A percentile compares a stretch with the other conserved stretches of the same genome.
Evolutionary conservation across 495 filamentous ascomycete genomes (phyloP).

Genomic region (Penicillium paradoxum): DNA sequence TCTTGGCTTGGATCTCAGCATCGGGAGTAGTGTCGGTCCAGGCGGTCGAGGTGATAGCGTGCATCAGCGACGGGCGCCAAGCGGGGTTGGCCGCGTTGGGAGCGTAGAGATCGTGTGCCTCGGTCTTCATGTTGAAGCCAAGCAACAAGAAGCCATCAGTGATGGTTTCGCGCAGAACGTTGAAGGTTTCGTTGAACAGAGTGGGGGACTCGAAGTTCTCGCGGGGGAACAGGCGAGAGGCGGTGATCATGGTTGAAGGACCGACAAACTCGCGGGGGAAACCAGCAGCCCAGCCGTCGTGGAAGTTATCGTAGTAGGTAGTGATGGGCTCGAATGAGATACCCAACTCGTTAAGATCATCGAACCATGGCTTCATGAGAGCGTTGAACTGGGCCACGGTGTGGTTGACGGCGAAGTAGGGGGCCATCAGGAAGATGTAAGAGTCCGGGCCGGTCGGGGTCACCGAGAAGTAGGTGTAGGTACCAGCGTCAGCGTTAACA

Average conservation of each 20-base stretch:
- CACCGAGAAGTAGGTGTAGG: slow-evolving; percentile 50
- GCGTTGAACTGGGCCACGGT: slow-evolving; percentile 38
- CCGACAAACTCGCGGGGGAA: slow-evolving; percentile 48
- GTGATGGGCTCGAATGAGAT: slow-evolving; percentile 41
- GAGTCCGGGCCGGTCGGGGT: slow-evolving; percentile 11
- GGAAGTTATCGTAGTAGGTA: slow-evolving; percentile 47
- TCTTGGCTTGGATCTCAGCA: slow-evolving; percentile 15
- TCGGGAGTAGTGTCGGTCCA: slow-evolving; percentile 19
- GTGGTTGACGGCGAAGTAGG: slow-evolving; percentile 49
- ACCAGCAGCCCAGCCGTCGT: slow-evolving; percentile 40
- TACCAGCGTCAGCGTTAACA: slow-evolving; percentile 44
- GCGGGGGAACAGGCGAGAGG: slow-evolving; percentile 50
- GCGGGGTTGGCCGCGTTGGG: slow-evolving; percentile 50
- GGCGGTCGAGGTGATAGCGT: slow-evolving; percentile 41
- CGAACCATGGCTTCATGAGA: slow-evolving; percentile 44
- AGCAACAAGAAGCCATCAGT: slow-evolving; percentile 39
- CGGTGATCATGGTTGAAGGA: slow-evolving; percentile 30
- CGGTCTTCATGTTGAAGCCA: slow-evolving; percentile 47
- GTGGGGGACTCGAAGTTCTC: slow-evolving; percentile 36
- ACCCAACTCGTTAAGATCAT: slow-evolving; percentile 27
- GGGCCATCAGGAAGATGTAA: slow-evolving; percentile 23
- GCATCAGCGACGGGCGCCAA: slow-evolving; percentile 49
- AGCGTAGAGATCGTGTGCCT: slow-evolving; percentile 18
- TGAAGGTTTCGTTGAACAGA: slow-evolving; percentile 40
- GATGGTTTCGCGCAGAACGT: slow-evolving; percentile 41